Percentiles rank a stretch among this genome's conserved stretches.
phyloP scores from a whole-genome alignment of 2,329 filamentous ascomycete species.

The Gnomoniopsis smithogilvyi region DNA sequence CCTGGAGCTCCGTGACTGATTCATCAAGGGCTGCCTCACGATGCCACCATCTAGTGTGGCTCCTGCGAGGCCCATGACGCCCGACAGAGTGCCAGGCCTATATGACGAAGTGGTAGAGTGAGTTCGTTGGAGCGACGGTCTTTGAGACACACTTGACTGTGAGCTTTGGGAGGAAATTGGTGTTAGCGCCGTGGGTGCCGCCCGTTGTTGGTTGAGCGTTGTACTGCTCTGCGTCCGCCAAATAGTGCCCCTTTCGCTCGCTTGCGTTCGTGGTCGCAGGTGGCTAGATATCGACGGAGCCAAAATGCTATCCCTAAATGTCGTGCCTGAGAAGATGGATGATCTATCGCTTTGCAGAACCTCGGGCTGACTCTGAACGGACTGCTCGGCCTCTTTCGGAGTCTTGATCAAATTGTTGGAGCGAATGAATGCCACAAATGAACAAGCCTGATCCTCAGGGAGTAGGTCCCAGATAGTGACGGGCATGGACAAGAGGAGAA shows the following conservation, averaged over 20 bases:
- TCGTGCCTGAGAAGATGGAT: constrained; percentile 29
- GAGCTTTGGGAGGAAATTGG: constrained; percentile 1
- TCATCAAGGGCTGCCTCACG: constrained; percentile 40
- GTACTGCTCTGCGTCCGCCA: constrained; percentile 17
- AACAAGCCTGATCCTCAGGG: constrained; percentile 54
- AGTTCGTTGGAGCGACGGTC: constrained; percentile 3
- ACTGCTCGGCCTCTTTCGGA: constrained; percentile 21
- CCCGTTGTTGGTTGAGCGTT: background rate
- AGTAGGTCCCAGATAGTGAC: constrained; percentile 59
- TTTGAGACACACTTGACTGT: constrained; percentile 2
- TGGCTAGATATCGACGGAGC: constrained; percentile 20
- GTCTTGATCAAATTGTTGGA: constrained; percentile 51
- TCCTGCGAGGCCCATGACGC: constrained; percentile 12
- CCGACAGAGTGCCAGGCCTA: background rate
- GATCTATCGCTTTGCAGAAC: constrained; percentile 21
- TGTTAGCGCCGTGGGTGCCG: background rate
- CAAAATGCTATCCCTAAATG: constrained; percentile 22
- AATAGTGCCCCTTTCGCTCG: constrained; percentile 4
- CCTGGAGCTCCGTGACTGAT: constrained; percentile 40
- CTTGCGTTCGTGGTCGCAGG: background rate
- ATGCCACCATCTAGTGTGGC: constrained; percentile 27
- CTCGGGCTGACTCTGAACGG: background rate
- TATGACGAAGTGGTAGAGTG: background rate
- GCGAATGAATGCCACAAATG: constrained; percentile 56
- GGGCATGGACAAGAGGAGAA: constrained; percentile 55